Conservation (phyloP, 177 flowering plant species). For the Tripterygium wilfordii region DNA sequence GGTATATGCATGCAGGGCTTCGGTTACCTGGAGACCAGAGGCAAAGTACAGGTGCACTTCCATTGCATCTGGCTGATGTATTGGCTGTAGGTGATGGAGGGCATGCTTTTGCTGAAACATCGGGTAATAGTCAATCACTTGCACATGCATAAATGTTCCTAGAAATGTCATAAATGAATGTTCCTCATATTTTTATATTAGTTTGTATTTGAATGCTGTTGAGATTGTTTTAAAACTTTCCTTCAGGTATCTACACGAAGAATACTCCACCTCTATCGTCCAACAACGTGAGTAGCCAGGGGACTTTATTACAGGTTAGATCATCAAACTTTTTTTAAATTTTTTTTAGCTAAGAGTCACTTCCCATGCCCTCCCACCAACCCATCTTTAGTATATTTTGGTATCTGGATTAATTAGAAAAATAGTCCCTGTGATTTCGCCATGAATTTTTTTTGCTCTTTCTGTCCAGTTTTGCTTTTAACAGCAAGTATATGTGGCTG, state of each 20-base stretch:
- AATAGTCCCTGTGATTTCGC: too few species aligned
- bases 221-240: constrained; percentile 2
- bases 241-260: constrained; percentile 73
- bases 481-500: too few species aligned
- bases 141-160: constrained; percentile 3
- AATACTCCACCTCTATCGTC: constrained; percentile 55
- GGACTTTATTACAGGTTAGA: constrained; percentile 69
- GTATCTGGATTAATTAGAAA: neutral
- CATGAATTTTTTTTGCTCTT: too few species aligned
- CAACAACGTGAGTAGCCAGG: constrained; percentile 44
- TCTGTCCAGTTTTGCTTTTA: too few species aligned
- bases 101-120: constrained; percentile 52
- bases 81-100: constrained; percentile 51
- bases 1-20: constrained; percentile 46
- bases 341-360: too few species aligned
- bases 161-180: too few species aligned
- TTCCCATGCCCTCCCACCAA: too few species aligned
- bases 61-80: constrained; percentile 76
- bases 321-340: neutral
- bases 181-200: constrained; percentile 1
- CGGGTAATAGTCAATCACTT: constrained; percentile 43
- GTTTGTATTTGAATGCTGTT: constrained; percentile 4
- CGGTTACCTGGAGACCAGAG: constrained; percentile 80
- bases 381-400: neutral
- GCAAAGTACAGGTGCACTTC: constrained; percentile 70